A percentile compares a stretch with the other conserved stretches of the same genome.
Evolutionary conservation across 2,329 filamentous ascomycete species (phyloP).

Genomic region (Phaeosphaeria sp.): DNA sequence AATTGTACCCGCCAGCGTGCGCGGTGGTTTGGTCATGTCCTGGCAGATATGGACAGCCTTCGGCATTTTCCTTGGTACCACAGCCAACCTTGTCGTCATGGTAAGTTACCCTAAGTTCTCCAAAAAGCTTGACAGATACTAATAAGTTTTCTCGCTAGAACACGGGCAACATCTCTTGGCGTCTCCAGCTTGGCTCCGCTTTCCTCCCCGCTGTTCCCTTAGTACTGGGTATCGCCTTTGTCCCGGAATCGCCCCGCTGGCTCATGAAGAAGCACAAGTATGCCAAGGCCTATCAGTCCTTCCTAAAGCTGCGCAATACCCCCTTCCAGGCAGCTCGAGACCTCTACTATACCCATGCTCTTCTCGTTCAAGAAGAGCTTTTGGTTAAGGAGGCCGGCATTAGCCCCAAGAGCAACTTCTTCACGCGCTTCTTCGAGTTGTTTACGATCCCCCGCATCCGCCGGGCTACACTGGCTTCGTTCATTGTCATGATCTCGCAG

Average conservation of each 20-base stretch:
- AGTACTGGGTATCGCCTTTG: slow-evolving; percentile 50
- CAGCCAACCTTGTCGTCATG: slow-evolving; percentile 50
- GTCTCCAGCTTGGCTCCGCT: slow-evolving; percentile 49
- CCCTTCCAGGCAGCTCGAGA: slow-evolving; percentile 52
- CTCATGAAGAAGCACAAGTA: slow-evolving; percentile 51
- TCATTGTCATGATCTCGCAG: slow-evolving; percentile 76
- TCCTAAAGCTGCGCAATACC: slow-evolving; percentile 48
- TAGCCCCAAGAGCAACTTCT: slow-evolving; percentile 46
- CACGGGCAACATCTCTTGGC: slow-evolving; percentile 46
- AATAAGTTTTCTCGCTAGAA: slow-evolving; percentile 23
- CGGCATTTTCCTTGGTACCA: slow-evolving; percentile 55
- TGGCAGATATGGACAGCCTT: slow-evolving; percentile 55
- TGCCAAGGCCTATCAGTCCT: slow-evolving; percentile 47
- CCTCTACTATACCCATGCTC: slow-evolving; percentile 50
- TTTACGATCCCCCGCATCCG: slow-evolving; percentile 74
- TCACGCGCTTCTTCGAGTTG: slow-evolving; percentile 58
- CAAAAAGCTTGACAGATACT: background rate
- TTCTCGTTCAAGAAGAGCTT: slow-evolving; percentile 44
- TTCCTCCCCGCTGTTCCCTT: slow-evolving; percentile 50
- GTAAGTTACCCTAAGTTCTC: slow-evolving; percentile 10
- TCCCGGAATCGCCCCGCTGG: slow-evolving; percentile 47
- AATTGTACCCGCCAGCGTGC: slow-evolving; percentile 55
- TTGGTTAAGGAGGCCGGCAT: slow-evolving; percentile 42
- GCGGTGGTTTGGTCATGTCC: slow-evolving; percentile 56
- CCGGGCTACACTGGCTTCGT: slow-evolving; percentile 76